Evolutionary conservation across 768 basidiomycete species (phyloP).

Genomic region (Leucosporidium scottii): DNA sequence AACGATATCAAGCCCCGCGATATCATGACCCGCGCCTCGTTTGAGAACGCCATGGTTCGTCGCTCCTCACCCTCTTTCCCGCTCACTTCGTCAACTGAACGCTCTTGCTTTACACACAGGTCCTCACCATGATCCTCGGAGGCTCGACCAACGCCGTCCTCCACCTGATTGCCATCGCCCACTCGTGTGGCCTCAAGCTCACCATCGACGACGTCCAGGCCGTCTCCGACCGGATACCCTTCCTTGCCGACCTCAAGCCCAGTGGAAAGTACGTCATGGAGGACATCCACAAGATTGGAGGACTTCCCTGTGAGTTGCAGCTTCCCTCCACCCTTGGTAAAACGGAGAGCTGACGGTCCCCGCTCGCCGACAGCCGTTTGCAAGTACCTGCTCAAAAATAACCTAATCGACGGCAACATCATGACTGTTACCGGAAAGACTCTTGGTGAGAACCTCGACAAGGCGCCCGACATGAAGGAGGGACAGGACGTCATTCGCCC

Average conservation of each 20-base stretch:
- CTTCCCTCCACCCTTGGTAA: neutral
- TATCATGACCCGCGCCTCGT: constrained; percentile 94
- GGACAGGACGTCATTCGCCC: constrained; percentile 82
- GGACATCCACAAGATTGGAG: constrained; percentile 89
- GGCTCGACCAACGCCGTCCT: constrained; percentile 97
- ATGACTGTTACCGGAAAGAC: constrained; percentile 85
- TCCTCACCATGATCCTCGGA: constrained; percentile 90
- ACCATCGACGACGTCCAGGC: constrained; percentile 86
- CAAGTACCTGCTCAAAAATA: constrained; percentile 71
- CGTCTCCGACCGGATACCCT: constrained; percentile 86
- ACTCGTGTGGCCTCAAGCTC: constrained; percentile 83
- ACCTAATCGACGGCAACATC: constrained; percentile 80
- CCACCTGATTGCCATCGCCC: constrained; percentile 93
- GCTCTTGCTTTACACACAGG: constrained; percentile 48
- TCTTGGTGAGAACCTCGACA: constrained; percentile 78
- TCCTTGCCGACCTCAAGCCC: constrained; percentile 93
- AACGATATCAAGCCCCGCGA: constrained; percentile 87
- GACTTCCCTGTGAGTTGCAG: constrained; percentile 72
- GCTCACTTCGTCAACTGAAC: neutral
- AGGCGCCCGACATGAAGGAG: constrained; percentile 63
- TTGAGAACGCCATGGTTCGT: constrained; percentile 91
- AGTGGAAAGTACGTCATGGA: constrained; percentile 99
- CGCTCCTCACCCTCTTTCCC: constrained; percentile 8
- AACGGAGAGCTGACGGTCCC: neutral
- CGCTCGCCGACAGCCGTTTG: constrained; percentile 50